A percentile compares a stretch with the other conserved stretches of the same genome.
phyloP scores from a whole-genome alignment of 2,329 filamentous ascomycete genomes.

The Colletotrichum sp. region DNA sequence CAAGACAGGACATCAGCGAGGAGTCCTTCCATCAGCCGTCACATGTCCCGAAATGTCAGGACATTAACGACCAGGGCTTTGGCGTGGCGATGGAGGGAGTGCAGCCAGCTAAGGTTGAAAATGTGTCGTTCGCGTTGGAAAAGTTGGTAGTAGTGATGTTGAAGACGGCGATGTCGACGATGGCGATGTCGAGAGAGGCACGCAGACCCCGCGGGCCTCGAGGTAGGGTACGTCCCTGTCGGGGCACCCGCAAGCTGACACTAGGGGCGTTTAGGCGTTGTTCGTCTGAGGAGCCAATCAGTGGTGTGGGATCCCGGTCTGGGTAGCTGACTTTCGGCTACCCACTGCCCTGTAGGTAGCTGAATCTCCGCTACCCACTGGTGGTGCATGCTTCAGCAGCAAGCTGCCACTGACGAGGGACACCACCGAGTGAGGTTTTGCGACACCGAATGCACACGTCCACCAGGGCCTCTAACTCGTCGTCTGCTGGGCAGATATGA shows the following conservation, averaged over 20 bases:
- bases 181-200: no score
- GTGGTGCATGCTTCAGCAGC: no score
- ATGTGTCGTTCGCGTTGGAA: background rate
- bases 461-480: background rate
- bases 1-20: no score
- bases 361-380: background rate
- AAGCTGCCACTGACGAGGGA: no score
- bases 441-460: no score
- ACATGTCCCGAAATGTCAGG: background rate
- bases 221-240: no score
- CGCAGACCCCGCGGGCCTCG: background rate
- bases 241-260: no score
- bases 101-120: no score
- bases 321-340: background rate
- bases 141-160: no score
- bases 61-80: background rate
- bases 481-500: background rate
- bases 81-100: background rate
- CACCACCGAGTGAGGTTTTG: no score
- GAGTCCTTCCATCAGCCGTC: no score
- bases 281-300: background rate
- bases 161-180: no score
- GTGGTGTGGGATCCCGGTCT: background rate
- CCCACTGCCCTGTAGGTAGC: background rate
- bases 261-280: background rate